A percentile compares a stretch with the other conserved stretches of the same genome.
Evolutionary conservation across 2,329 filamentous ascomycete species (phyloP).

Genomic region (Hypoxylon sp.): DNA sequence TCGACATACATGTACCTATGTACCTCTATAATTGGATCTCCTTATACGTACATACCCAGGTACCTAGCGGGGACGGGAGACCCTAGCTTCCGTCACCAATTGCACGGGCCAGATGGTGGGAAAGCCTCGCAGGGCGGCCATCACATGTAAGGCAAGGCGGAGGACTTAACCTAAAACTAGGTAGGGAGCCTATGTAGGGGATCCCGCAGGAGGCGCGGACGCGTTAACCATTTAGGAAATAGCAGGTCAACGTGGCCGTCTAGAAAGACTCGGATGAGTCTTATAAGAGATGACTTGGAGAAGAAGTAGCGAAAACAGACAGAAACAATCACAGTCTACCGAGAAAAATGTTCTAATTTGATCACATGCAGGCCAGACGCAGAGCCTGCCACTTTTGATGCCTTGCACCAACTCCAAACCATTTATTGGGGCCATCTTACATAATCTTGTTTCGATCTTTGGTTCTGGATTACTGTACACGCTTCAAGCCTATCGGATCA

Average conservation of each 20-base stretch:
- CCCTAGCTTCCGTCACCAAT: conserved; percentile 8
- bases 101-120: conserved; percentile 9
- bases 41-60: conserved; percentile 5
- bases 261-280: neutral
- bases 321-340: neutral
- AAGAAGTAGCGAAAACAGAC: conserved; percentile 7
- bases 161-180: conserved; percentile 20
- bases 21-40: conserved; percentile 4
- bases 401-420: conserved; percentile 1
- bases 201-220: conserved; percentile 20
- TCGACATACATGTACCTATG: too few species aligned
- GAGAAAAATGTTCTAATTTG: conserved; percentile 1
- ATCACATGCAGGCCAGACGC: conserved; percentile 25
- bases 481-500: conserved; percentile 32
- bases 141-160: conserved; percentile 32
- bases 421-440: conserved; percentile 34
- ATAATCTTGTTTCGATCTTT: conserved; percentile 30
- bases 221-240: conserved; percentile 17
- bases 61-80: conserved; percentile 18
- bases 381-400: conserved; percentile 19
- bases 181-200: too few species aligned
- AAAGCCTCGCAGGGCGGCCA: conserved; percentile 30
- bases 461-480: conserved; percentile 12
- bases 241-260: conserved; percentile 14
- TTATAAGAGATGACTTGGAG: neutral